Evolutionary conservation across 2,329 filamentous ascomycete species (phyloP), one percentile per base, ranked within the genome.

Genomic region (Fusarium denticulatum): DNA sequence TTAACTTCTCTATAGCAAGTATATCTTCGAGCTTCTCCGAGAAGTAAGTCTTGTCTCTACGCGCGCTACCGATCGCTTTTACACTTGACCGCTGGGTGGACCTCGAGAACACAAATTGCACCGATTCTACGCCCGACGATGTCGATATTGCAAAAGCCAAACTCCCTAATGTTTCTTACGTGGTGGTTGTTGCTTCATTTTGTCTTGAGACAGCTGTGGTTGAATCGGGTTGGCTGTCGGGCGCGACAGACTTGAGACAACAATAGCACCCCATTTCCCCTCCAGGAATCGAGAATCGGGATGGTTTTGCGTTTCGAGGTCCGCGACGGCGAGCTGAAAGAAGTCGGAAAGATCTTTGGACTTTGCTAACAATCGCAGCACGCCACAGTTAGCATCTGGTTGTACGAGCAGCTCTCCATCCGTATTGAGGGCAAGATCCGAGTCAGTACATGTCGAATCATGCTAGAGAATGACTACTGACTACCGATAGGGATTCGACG

Each of bases 391-490:
- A 94, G 93, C 78, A 94, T 99, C 80, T 99, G 96, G 96, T 87
- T 99, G 46, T 98, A 97, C 83, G 96, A 99, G 86, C 96, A 99
- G 88, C 87, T 98, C 60, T 91, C 92, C 20, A 95, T 97, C 80
- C 89, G 96, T 69, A 98, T 99, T 80, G 95, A 98, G 85, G 96
- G 96, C 71, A 97, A 96, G 86, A 97, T 99, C 76, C 90, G 96
- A 80, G 96, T 97, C 83, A 73, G 91, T 83, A 46, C n/a, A 37
- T 7, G n/a, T 34, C 9, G 9, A 22, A 45, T 40, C 34, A 30
- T 36, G 32, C 24, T 28, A 22, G 28, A 12, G 26, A n/a, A 30
- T 28, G 49, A 20, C 10, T 43, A 24, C 67, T 77, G 46, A 64
- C 47, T 28, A 40, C 45, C 4, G n/a, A 7, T 13, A 97, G 95